A percentile compares a stretch with the other conserved stretches of the same genome.
These are phyloP conservation scores for Piper betle DNA, from an alignment of 164 flowering plant species.

Conservation along the genomic window DNA sequence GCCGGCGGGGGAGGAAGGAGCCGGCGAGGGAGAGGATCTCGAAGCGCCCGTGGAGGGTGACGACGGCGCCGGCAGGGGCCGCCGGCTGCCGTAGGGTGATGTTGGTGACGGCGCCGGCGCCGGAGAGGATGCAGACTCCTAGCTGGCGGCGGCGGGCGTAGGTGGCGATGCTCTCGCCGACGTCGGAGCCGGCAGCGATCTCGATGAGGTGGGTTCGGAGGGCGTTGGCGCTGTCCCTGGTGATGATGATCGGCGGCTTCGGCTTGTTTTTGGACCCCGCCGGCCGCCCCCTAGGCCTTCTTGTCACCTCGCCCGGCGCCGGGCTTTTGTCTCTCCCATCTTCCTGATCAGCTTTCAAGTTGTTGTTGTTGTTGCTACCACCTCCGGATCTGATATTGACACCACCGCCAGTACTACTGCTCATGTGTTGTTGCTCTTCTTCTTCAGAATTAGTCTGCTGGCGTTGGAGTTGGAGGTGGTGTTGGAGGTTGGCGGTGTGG, in stretches of 20 bases:
- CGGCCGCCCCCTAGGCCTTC: constrained; percentile 72
- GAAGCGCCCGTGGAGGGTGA: constrained; percentile 69
- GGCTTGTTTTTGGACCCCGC: constrained; percentile 92
- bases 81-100: constrained; percentile 72
- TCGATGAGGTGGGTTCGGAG: constrained; percentile 85
- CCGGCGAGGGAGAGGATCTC: constrained; percentile 83
- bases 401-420: constrained; percentile 18
- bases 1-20: constrained; percentile 78
- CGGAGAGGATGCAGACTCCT: constrained; percentile 75
- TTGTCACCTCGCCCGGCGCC: constrained; percentile 25
- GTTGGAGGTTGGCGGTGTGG: constrained; percentile 53
- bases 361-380: constrained; percentile 22
- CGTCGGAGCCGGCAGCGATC: constrained; percentile 58
- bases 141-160: constrained; percentile 63
- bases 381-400: constrained; percentile 21
- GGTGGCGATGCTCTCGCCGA: constrained; percentile 53
- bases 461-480: constrained; percentile 39
- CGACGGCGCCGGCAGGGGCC: constrained; percentile 41
- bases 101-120: constrained; percentile 63
- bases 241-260: constrained; percentile 83
- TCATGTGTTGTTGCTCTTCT: constrained; percentile 44
- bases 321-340: constrained; percentile 13
- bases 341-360: constrained; percentile 5
- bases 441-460: constrained; percentile 41
- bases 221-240: constrained; percentile 82